Evolutionary conservation across 2,329 filamentous ascomycete species (phyloP), one percentile per base, ranked within the genome.

Genomic region (Epichloe sibirici): DNA sequence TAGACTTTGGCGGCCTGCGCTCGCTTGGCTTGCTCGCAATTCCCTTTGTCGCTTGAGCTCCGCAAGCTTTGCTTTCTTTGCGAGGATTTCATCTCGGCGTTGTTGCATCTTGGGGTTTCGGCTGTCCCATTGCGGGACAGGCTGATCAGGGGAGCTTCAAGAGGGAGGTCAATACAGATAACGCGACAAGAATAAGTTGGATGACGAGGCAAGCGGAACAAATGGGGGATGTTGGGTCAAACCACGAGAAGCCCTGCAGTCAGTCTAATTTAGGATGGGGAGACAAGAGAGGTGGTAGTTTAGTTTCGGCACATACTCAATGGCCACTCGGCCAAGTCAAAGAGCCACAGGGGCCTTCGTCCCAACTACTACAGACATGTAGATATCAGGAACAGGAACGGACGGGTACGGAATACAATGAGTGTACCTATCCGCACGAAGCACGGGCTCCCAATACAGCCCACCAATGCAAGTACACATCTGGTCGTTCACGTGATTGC

Each of bases 11-110:
- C 89, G 81, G 60, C 75, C 82, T 57, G 78, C 79, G 55, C 77
- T 81, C 61, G 87, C 82, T 66, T 94, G 88, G 65, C 79, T 87
- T 58, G 88, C 81, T 55, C 90, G 81, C 61, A 91, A 74, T 68
- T 94, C 90, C 62, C 93, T 82, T 72, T 96, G 90, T 57, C 88
- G 82, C 74, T 95, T 96, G 59, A 98, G 79, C 77, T 97, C 93
- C 48, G 88, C 90, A 63, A 98, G 88, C 76, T 93, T 96, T 57
- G 90, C 91, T 76, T 88, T 91, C 74, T 98, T 98, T 61, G 90
- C 90, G 62, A 93, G 76, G 61, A 98, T 95, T 75, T 98, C 93
- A 75, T 95, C 90, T 74, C 89, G 86, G 63, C 90, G 86, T 77
- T 90, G 85, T 72, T 85, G 82, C 76, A 85, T 85, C 59, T 64